Conservation (phyloP, 2,329 filamentous ascomycete genomes). For the Aspergillus floridensis region DNA sequence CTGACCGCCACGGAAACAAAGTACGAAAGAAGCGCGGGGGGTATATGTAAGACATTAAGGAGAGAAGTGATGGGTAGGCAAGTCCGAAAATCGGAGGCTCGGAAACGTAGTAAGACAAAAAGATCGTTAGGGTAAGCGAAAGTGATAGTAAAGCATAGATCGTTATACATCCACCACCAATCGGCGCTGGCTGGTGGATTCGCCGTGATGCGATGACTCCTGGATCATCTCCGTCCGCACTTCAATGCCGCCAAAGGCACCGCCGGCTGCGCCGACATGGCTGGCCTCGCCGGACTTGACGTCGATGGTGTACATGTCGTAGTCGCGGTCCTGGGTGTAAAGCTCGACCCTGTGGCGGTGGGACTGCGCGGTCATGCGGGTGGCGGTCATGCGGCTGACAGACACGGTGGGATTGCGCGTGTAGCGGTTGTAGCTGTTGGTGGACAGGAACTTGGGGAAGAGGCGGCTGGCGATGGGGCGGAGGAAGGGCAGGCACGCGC, state of each 20-base stretch:
- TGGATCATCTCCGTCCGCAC: constrained; percentile 34
- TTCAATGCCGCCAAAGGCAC: constrained; percentile 27
- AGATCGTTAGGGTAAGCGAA: neutral
- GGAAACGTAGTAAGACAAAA: neutral
- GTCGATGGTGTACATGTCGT: constrained; percentile 30
- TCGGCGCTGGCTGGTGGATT: constrained; percentile 22
- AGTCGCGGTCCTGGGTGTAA: constrained; percentile 26
- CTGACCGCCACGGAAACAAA: neutral
- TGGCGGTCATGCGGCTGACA: constrained; percentile 8
- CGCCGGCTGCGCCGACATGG: neutral
- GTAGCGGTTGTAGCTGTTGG: constrained; percentile 26
- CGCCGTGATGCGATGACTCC: constrained; percentile 19
- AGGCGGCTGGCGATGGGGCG: constrained; percentile 39
- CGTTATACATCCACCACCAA: constrained; percentile 21
- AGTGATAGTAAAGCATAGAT: neutral
- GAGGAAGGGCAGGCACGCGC: constrained; percentile 42
- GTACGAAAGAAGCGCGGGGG: neutral
- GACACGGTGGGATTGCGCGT: constrained; percentile 18
- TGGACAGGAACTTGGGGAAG: constrained; percentile 37
- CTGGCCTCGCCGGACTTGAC: constrained; percentile 21
- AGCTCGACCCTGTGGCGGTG: constrained; percentile 13
- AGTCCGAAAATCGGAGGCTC: no score
- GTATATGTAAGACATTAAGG: neutral
- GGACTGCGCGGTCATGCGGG: constrained; percentile 13
- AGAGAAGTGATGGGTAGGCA: neutral